A percentile compares a stretch with the other conserved stretches of the same genome.
Conservation (phyloP, 257 asterid species). For the Lavandula angustifolia region DNA sequence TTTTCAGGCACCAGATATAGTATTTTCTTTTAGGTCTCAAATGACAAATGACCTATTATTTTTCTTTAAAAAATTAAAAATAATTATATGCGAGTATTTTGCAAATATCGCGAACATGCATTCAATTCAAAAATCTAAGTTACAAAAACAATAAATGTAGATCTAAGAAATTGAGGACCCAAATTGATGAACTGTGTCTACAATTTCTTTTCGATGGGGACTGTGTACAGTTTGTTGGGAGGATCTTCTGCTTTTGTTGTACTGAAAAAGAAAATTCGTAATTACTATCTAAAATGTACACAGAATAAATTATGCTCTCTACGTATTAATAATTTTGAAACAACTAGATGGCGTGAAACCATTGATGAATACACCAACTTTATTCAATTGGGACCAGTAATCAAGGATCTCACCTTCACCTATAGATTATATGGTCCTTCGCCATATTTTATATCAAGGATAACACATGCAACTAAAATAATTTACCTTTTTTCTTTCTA, state of each 20-base stretch:
- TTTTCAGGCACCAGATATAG: neutral
- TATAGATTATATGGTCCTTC: conserved; percentile 8
- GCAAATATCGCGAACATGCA: neutral
- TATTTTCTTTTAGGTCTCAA: neutral
- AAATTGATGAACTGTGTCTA: conserved; percentile 3
- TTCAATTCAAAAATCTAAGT: conserved; percentile 22
- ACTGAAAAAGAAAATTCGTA: neutral
- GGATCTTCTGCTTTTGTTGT: conserved; percentile 20
- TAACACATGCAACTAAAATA: neutral
- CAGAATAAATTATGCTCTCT: neutral
- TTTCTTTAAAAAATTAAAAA: no score
- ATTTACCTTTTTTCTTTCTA: conserved; percentile 17
- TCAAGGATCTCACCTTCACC: neutral
- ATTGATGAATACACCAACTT: conserved; percentile 12
- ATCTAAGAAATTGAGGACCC: conserved; percentile 24
- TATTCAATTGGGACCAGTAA: conserved; percentile 32
- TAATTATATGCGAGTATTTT: conserved; percentile 1
- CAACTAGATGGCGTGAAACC: conserved; percentile 15
- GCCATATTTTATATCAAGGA: neutral
- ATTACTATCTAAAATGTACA: no score
- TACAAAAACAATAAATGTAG: conserved; percentile 25
- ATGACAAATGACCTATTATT: neutral
- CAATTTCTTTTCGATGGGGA: neutral
- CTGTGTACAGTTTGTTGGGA: conserved; percentile 23
- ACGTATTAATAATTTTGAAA: neutral